phyloP scores from a whole-genome alignment of 805 yeast genomes.

The Metschnikowia gruessii region DNA sequence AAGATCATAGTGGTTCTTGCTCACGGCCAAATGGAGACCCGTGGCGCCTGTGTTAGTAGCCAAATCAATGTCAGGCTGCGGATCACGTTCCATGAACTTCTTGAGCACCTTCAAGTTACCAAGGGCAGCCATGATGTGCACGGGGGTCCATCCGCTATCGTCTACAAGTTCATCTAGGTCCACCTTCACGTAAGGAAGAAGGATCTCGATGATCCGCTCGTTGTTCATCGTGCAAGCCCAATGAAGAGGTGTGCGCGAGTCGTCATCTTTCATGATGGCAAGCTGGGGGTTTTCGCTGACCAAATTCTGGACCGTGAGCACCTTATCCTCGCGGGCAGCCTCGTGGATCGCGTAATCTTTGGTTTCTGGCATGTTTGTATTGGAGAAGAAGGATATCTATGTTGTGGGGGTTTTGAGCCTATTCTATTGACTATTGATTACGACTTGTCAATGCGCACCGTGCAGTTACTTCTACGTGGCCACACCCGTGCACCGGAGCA shows the following conservation, averaged over 20 bases:
- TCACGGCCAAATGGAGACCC: conserved; percentile 69
- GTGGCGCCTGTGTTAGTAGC: conserved; percentile 63
- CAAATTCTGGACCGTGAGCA: conserved; percentile 48
- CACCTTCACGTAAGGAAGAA: conserved; percentile 27
- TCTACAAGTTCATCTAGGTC: conserved; percentile 71
- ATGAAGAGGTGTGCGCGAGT: conserved; percentile 76
- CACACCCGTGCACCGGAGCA: conserved; percentile 10
- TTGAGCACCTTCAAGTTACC: conserved; percentile 59
- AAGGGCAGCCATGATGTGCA: conserved; percentile 77
- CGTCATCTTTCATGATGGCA: conserved; percentile 55
- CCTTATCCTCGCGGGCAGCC: conserved; percentile 64
- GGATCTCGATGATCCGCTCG: conserved; percentile 47
- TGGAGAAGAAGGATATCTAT: neutral
- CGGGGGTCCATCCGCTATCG: conserved; percentile 83
- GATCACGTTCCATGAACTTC: conserved; percentile 44
- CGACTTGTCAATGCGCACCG: neutral
- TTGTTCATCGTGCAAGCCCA: conserved; percentile 80
- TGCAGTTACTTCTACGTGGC: neutral
- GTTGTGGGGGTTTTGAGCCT: too few species aligned
- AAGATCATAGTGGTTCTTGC: conserved; percentile 58
- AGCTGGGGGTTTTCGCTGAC: conserved; percentile 49
- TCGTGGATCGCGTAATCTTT: conserved; percentile 43
- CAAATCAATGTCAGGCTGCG: conserved; percentile 58
- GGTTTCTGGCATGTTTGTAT: conserved; percentile 1
- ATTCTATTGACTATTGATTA: neutral